A percentile compares a stretch with the other conserved stretches of the same genome.
These are phyloP conservation scores for Leucocoprinus sp. DNA, from an alignment of 768 basidiomycete genomes.

Conservation along the genomic window DNA sequence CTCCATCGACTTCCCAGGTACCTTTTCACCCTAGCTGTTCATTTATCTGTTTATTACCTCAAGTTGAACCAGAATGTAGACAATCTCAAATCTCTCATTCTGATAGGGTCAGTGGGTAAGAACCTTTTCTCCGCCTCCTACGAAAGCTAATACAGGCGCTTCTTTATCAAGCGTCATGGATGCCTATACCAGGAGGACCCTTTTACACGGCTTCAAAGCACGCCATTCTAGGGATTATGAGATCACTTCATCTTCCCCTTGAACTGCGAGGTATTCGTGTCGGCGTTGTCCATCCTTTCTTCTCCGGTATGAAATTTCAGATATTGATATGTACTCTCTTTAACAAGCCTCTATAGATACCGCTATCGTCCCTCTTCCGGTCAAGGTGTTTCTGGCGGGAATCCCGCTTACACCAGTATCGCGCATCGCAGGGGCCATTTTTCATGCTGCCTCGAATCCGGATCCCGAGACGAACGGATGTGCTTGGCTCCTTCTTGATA, in stretches of 20 bases:
- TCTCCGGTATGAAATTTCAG: slow-evolving; percentile 41
- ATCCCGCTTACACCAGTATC: slow-evolving; percentile 39
- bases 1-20: neutral
- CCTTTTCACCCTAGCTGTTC: slow-evolving; percentile 27
- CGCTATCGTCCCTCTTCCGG: slow-evolving; percentile 29
- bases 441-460: slow-evolving; percentile 41
- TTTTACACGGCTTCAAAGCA: slow-evolving; percentile 49
- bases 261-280: slow-evolving; percentile 31
- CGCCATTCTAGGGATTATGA: slow-evolving; percentile 44
- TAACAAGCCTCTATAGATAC: slow-evolving; percentile 28
- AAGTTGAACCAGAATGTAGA: slow-evolving; percentile 24
- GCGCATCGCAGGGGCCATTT: slow-evolving; percentile 44
- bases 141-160: too few relatives aligned
- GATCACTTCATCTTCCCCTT: slow-evolving; percentile 32
- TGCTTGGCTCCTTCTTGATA: slow-evolving; percentile 39
- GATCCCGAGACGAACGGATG: slow-evolving; percentile 36
- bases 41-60: slow-evolving; percentile 46
- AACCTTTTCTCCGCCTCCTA: neutral
- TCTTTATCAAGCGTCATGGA: slow-evolving; percentile 42
- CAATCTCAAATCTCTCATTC: slow-evolving; percentile 40
- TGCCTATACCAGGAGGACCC: slow-evolving; percentile 33
- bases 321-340: too few relatives aligned
- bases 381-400: slow-evolving; percentile 38
- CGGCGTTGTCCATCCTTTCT: slow-evolving; percentile 43
- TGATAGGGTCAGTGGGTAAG: slow-evolving; percentile 49